These are phyloP conservation scores for Phragmites australis DNA, from an alignment of 176 grass and related monocot genomes.

Conservation along the genomic window DNA sequence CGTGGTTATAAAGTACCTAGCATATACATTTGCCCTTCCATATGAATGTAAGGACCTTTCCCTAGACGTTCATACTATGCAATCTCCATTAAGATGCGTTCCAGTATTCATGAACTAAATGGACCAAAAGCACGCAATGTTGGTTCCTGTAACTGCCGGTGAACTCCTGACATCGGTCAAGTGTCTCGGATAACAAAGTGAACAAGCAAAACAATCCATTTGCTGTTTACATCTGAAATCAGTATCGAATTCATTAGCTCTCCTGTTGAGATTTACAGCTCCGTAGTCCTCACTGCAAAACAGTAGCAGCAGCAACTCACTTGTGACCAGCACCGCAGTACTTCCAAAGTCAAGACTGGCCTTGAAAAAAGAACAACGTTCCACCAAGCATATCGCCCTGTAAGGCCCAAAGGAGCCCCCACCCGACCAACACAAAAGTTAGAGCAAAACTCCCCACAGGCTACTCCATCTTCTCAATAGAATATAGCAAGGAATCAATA, in stretches of 20 bases:
- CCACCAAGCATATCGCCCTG: too few relatives aligned
- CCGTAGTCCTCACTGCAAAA: neutral
- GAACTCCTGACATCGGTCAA: neutral
- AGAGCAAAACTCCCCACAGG: neutral
- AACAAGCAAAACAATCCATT: neutral
- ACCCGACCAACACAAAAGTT: neutral
- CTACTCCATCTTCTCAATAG: conserved; percentile 22
- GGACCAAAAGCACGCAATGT: neutral
- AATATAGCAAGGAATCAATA: conserved; percentile 53
- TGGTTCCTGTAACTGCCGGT: neutral
- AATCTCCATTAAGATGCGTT: neutral
- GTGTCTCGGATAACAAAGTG: neutral
- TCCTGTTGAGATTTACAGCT: conserved; percentile 7
- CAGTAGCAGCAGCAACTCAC: neutral
- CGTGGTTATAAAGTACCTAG: neutral
- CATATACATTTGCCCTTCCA: neutral
- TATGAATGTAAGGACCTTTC: neutral
- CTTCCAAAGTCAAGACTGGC: neutral
- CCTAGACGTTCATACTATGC: neutral
- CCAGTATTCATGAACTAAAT: neutral
- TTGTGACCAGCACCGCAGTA: neutral
- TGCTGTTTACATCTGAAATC: neutral
- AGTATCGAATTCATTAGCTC: neutral
- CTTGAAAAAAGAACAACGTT: neutral
- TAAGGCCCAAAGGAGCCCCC: neutral